Percentiles rank a stretch among this genome's conserved stretches.
These are phyloP conservation scores for Ensete ventricosum DNA, from an alignment of 176 grass and related monocot genomes.

Conservation along the genomic window DNA sequence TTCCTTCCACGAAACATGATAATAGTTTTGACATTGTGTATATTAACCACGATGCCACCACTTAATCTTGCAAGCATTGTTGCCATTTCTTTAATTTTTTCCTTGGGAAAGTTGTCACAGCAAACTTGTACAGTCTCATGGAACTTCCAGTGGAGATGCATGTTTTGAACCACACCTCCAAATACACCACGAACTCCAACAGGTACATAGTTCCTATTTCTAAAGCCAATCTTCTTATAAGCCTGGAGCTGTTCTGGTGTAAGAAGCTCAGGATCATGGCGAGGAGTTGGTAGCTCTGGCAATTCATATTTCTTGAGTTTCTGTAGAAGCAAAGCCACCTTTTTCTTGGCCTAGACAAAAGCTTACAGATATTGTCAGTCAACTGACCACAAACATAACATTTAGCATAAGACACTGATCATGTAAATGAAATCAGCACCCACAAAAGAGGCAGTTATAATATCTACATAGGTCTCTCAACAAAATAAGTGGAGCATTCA, in stretches of 20 bases:
- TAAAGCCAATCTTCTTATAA: slow-evolving; percentile 97
- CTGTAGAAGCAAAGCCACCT: slow-evolving; percentile 79
- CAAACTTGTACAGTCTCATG: slow-evolving; percentile 95
- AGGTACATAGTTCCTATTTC: slow-evolving; percentile 86
- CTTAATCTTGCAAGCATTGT: slow-evolving; percentile 88
- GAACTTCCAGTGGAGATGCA: slow-evolving; percentile 99
- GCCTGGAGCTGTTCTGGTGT: slow-evolving; percentile 84
- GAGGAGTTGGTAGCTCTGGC: slow-evolving; percentile 73
- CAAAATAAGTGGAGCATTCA: neutral
- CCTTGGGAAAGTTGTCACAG: slow-evolving; percentile 91
- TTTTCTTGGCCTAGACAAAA: slow-evolving; percentile 82
- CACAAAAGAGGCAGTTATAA: neutral
- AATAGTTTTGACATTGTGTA: slow-evolving; percentile 93
- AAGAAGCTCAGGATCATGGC: slow-evolving; percentile 80
- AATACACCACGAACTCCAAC: slow-evolving; percentile 99
- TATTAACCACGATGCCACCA: slow-evolving; percentile 93
- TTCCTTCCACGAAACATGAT: slow-evolving; percentile 99
- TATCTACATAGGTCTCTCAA: neutral
- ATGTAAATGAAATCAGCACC: neutral
- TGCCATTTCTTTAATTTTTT: slow-evolving; percentile 98
- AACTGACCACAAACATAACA: neutral
- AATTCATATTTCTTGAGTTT: slow-evolving; percentile 98
- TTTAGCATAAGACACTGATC: neutral
- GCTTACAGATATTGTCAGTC: neutral
- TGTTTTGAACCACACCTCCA: slow-evolving; percentile 99